Base-by-base conservation (phyloP, 2,329 filamentous ascomycete genomes). In the Lecanosticta acicola region DNA sequence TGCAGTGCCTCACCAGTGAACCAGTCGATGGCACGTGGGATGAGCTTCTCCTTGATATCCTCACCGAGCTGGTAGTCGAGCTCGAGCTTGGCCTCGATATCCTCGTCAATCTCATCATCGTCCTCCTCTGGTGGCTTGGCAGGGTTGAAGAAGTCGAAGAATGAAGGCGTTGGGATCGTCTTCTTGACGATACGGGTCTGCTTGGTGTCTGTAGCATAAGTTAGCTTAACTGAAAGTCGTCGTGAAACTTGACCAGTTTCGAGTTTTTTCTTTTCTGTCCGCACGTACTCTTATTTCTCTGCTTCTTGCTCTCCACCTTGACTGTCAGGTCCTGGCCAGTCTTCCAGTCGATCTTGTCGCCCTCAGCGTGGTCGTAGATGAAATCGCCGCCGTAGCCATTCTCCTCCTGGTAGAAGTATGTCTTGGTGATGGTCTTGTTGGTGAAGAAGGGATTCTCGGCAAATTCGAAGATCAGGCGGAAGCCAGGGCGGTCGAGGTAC, bases 11-110 rank as follows among this genome's bases (percentile, higher is more conserved):
- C 93, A 48, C 93, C 93, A 43, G 93, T 98, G 70, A 98, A 98
- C 93, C 93, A 98, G 72, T 98, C 93, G 62, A 98, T 93, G 47
- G 94, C 93, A 59, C 91, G 89, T 55, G 93, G 93, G 59, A 98
- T 98, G 56, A 98, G 80, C 77, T 98, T 98, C 80, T 98, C 93
- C 77, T 98, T 98, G 74, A 98, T 96, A 66, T 98, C 93, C 76
- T 98, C 93, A 57, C 93, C 93, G 36, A 98, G 83, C 73, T 97
- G 91, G 71, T 97, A 98, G 73, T 98, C 93, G 42, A 98, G 83
- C 75, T 98, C 93, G 46, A 98, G 81, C 55, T 93, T 90, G 72
- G 95, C 90, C 76, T 98, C 93, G 42, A 98, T 94, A 67, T 98
- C 93, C 41, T 84, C 85, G 45, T 85, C 82, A 50, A 85, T 83